A percentile compares a stretch with the other conserved stretches of the same genome.
These are phyloP conservation scores for Pouteria campechiana DNA, from an alignment of 179 eudicot species.

Conservation along the genomic window DNA sequence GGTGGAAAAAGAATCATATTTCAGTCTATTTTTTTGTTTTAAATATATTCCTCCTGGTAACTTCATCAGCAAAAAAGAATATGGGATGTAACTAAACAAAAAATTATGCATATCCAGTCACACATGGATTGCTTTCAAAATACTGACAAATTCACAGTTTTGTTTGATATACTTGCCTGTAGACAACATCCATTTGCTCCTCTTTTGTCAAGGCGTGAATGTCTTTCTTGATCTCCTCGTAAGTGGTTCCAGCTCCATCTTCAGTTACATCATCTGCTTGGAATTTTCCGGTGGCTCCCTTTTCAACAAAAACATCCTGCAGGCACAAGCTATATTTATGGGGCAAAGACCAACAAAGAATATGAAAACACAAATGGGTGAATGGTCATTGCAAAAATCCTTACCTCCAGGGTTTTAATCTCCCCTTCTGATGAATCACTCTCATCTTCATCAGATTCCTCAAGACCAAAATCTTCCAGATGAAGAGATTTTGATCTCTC, in stretches of 20 bases:
- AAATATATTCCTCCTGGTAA: too few species aligned
- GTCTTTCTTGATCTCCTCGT: slow-evolving; percentile 72
- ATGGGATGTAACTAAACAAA: too few species aligned
- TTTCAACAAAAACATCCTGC: slow-evolving; percentile 46
- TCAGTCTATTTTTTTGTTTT: too few species aligned
- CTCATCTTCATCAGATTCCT: slow-evolving; percentile 37
- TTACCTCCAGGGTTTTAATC: slow-evolving; percentile 78
- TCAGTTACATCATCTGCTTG: slow-evolving; percentile 22
- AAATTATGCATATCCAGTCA: too few species aligned
- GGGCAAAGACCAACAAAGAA: too few species aligned
- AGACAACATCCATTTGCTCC: slow-evolving; percentile 87
- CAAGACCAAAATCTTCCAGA: slow-evolving; percentile 58
- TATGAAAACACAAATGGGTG: too few species aligned
- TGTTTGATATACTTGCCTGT: slow-evolving; percentile 42
- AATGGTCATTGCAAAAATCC: background rate
- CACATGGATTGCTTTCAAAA: too few species aligned
- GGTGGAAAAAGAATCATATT: too few species aligned
- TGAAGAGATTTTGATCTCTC: slow-evolving; percentile 38
- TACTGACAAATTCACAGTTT: too few species aligned
- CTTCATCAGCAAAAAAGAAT: too few species aligned
- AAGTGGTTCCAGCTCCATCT: slow-evolving; percentile 28
- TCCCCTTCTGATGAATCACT: slow-evolving; percentile 62
- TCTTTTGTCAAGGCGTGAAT: slow-evolving; percentile 68
- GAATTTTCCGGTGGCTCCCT: slow-evolving; percentile 28
- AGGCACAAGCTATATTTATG: background rate